Base-by-base conservation (phyloP, 495 filamentous ascomycete genomes). In the Bryoglossum gracile region DNA sequence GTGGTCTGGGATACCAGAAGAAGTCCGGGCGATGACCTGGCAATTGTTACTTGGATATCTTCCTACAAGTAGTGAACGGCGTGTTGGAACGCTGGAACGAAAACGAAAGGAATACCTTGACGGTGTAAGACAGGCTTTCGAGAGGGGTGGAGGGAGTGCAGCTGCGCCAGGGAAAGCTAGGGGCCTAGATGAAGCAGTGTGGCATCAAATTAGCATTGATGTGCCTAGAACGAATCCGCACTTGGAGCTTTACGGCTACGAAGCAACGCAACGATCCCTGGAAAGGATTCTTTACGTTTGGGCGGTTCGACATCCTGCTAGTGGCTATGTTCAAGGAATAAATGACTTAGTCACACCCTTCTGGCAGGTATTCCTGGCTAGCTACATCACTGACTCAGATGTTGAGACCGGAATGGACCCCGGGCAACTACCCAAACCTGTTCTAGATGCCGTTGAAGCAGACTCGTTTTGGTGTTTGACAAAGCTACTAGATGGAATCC, bases 191-290 rank as follows among this genome's bases (percentile, higher is more conserved):
- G 91, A 98, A 67, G 83, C 86, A 18, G 81, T 98, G 43, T 98
- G 92, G 92, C 92, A 98, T 64, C 92, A 98, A 57, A 96, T 98
- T 63, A 94, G 87, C 56, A 98, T 98, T 59, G 92, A 98, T 63
- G 94, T 98, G 17, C 92, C 92, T 6, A 84, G 92, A 35, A 98
- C 92, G 8, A 96, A 94, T 62, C 92, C 92, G 19, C 94, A 97
- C 68, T 81, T 98, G 37, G 83, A 89, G 51, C 74, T 98, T 0
- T 98, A 98, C 63, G 76, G 86, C 47, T 98, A 94, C 63, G 94
- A 97, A 65, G 89, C 91, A 14, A 97, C 92, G 0, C 92, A 98
- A 56, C 78, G 89, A 32, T 95, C 87, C 6, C 66, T 98, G 19
- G 92, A 97, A 63, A 78, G 91, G 24, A 97, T 98, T 46, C 73